These are phyloP conservation scores for Globisporangium spiculum DNA, from an alignment of 352 stramenopile species.

Conservation along the genomic window DNA sequence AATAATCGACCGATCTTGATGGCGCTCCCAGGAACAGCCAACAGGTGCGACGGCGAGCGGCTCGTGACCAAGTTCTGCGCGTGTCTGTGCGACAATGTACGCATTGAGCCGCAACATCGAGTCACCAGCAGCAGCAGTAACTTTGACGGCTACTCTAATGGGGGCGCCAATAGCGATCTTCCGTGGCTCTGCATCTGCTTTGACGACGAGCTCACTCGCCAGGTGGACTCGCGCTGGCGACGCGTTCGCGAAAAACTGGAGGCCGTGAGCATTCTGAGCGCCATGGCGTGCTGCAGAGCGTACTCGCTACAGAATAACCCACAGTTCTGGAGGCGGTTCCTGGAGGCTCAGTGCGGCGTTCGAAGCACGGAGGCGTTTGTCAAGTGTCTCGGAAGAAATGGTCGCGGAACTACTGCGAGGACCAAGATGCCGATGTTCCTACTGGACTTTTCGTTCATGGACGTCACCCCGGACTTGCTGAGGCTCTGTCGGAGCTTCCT, in stretches of 20 bases:
- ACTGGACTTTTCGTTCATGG: constrained; percentile 32
- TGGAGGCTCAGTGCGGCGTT: constrained; percentile 12
- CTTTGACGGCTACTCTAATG: neutral
- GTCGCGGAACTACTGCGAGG: too few relatives aligned
- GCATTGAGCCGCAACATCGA: constrained; percentile 13
- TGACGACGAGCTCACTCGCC: constrained; percentile 5
- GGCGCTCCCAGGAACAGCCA: neutral
- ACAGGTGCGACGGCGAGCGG: constrained; percentile 15
- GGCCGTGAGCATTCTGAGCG: constrained; percentile 28
- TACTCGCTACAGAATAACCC: constrained; percentile 33
- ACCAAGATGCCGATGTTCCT: constrained; percentile 31
- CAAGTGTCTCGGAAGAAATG: neutral
- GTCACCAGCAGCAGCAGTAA: neutral
- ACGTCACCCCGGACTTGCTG: constrained; percentile 31
- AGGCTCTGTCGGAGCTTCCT: constrained; percentile 24
- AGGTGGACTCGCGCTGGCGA: neutral
- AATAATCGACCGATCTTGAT: constrained; percentile 2
- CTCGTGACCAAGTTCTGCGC: constrained; percentile 19
- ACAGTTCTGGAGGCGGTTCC: constrained; percentile 31
- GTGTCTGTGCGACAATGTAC: constrained; percentile 18
- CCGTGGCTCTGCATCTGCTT: constrained; percentile 21
- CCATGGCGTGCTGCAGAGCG: constrained; percentile 19
- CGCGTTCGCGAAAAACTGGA: constrained; percentile 16
- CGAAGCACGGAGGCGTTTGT: constrained; percentile 14
- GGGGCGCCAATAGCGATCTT: neutral